Conservation (phyloP, 2,329 filamentous ascomycete species). For the Neonectria coccinea region DNA sequence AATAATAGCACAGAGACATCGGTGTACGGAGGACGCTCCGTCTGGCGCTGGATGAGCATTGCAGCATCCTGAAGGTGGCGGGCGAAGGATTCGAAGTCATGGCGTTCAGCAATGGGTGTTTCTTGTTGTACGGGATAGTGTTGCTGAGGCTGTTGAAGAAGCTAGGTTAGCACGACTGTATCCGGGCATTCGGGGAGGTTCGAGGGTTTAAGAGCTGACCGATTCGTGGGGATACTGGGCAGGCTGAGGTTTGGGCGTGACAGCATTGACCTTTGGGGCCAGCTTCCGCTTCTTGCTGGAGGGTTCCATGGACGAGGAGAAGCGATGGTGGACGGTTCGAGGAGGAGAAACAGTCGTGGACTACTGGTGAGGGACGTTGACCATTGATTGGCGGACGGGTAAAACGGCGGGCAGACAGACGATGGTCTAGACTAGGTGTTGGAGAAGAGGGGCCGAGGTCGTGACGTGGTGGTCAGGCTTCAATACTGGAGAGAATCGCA, state of each 20-base stretch:
- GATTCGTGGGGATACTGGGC: slow-evolving; percentile 51
- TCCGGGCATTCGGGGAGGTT: slow-evolving; percentile 26
- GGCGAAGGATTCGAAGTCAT: slow-evolving; percentile 75
- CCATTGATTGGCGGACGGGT: slow-evolving; percentile 40
- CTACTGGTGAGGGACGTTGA: slow-evolving; percentile 30
- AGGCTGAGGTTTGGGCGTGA: slow-evolving; percentile 48
- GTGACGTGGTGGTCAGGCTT: slow-evolving; percentile 1
- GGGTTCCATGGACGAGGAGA: slow-evolving; percentile 54
- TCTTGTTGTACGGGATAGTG: slow-evolving; percentile 56
- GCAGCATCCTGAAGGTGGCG: slow-evolving; percentile 76
- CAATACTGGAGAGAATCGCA: slow-evolving; percentile 1
- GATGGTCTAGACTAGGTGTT: slow-evolving; percentile 9
- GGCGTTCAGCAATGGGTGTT: slow-evolving; percentile 59
- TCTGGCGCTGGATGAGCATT: slow-evolving; percentile 74
- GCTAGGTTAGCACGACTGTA: slow-evolving; percentile 38
- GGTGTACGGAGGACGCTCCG: slow-evolving; percentile 67
- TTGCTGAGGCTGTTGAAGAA: slow-evolving; percentile 45
- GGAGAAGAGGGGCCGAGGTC: slow-evolving; percentile 5
- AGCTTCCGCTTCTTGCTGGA: slow-evolving; percentile 58
- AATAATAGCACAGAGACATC: slow-evolving; percentile 71
- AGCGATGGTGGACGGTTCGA: slow-evolving; percentile 30
- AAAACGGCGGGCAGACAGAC: slow-evolving; percentile 11
- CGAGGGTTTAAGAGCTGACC: slow-evolving; percentile 47
- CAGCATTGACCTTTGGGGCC: slow-evolving; percentile 56
- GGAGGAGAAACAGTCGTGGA: slow-evolving; percentile 33